These are phyloP conservation scores for Lactarius sanguifluus DNA, from an alignment of 768 basidiomycete species.

Conservation along the genomic window DNA sequence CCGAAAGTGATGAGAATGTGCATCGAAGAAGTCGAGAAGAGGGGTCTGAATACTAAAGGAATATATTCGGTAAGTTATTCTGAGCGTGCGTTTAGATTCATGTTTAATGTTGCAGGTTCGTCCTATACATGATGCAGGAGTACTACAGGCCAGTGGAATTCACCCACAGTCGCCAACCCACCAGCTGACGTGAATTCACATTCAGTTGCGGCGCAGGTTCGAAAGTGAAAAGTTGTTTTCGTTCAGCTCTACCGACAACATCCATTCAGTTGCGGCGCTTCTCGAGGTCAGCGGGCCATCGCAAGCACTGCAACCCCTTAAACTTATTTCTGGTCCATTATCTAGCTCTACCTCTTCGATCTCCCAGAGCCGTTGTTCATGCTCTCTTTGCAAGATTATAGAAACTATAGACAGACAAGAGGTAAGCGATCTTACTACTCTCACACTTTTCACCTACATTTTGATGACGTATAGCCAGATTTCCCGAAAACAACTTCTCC, in stretches of 20 bases:
- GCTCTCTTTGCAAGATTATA: background rate
- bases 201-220: background rate
- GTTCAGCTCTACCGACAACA: background rate
- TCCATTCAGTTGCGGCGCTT: background rate
- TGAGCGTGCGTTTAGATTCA: background rate
- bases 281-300: background rate
- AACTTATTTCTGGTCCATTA: background rate
- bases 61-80: background rate
- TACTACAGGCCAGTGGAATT: background rate
- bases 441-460: background rate
- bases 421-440: background rate
- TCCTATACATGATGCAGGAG: background rate
- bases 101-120: background rate
- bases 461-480: background rate
- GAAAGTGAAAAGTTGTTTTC: background rate
- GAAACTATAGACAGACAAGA: background rate
- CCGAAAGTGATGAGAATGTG: background rate
- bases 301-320: background rate
- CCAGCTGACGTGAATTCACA: background rate
- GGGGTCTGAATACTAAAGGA: background rate
- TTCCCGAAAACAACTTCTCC: background rate
- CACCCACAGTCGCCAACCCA: background rate
- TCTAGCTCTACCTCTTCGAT: background rate
- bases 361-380: background rate
- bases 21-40: background rate